Evolutionary conservation across 106 monocot species (phyloP).

Genomic region (Acanthochlamys bracteata): DNA sequence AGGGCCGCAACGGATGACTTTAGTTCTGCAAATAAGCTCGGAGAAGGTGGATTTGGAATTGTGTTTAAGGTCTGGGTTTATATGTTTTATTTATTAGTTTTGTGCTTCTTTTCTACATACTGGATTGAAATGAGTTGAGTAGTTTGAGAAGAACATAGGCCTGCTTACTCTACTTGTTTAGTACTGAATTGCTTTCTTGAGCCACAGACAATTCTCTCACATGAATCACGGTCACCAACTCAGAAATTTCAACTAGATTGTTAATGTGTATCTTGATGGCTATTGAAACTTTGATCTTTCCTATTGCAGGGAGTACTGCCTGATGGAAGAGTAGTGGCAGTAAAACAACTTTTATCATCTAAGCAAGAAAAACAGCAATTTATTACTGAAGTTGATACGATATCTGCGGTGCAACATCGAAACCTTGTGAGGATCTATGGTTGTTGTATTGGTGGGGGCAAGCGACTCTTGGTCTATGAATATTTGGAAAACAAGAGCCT

Average conservation of each 20-base stretch:
- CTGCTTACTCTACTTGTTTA: no score
- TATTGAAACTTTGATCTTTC: not conserved
- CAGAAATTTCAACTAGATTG: no score
- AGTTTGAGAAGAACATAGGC: no score
- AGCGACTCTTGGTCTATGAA: constrained; percentile 69
- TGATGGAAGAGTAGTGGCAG: constrained; percentile 78
- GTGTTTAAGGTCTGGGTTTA: constrained; percentile 46
- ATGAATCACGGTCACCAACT: no score
- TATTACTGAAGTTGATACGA: constrained; percentile 74
- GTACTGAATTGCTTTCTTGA: no score
- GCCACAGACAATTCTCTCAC: no score
- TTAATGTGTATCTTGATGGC: no score
- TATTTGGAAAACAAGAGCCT: constrained; percentile 72
- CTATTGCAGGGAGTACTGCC: constrained; percentile 53
- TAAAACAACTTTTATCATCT: constrained; percentile 77
- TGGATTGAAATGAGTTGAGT: no score
- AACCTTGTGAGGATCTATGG: constrained; percentile 81
- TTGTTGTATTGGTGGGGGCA: constrained; percentile 74
- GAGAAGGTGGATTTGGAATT: constrained; percentile 69
- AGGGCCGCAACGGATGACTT: constrained; percentile 53
- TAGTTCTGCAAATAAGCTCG: constrained; percentile 48
- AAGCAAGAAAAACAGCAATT: constrained; percentile 80
- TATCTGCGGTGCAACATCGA: constrained; percentile 79
- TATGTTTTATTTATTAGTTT: no score
- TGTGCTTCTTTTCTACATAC: no score